Conservation (phyloP, 2,329 filamentous ascomycete genomes). For the Aspergillus novoparasiticus region DNA sequence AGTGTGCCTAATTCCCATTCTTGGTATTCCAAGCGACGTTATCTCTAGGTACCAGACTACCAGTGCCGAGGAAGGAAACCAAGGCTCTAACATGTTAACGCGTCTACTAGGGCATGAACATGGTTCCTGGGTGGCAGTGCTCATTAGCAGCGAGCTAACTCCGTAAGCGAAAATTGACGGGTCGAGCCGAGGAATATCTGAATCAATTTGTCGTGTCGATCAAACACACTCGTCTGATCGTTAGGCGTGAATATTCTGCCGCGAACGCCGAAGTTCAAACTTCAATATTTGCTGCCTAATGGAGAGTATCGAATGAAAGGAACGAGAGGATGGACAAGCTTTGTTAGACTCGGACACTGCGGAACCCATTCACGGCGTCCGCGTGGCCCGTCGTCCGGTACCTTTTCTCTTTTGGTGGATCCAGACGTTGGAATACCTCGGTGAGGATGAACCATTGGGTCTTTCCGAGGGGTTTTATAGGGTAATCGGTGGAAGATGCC, state of each 20-base stretch:
- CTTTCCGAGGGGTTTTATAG: background rate
- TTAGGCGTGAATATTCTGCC: background rate
- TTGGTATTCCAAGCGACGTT: background rate
- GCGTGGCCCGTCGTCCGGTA: background rate
- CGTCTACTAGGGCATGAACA: background rate
- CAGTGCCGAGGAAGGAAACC: background rate
- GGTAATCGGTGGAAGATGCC: background rate
- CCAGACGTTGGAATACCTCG: background rate
- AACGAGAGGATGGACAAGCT: background rate
- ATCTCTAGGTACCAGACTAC: too few species aligned
- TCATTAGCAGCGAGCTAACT: background rate
- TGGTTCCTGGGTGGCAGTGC: background rate
- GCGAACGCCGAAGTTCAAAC: background rate
- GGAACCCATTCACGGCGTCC: background rate
- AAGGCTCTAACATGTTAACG: background rate
- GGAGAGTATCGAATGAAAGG: background rate
- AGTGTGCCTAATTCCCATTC: background rate
- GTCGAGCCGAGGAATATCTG: background rate
- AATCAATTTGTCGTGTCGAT: background rate
- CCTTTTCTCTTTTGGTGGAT: background rate
- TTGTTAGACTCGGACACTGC: background rate
- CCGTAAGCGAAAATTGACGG: background rate
- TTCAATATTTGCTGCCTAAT: conserved; percentile 1
- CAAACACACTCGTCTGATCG: background rate
- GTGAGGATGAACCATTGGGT: background rate